phyloP scores from a whole-genome alignment of 169 alveolate species.

The Cytauxzoon felis region DNA sequence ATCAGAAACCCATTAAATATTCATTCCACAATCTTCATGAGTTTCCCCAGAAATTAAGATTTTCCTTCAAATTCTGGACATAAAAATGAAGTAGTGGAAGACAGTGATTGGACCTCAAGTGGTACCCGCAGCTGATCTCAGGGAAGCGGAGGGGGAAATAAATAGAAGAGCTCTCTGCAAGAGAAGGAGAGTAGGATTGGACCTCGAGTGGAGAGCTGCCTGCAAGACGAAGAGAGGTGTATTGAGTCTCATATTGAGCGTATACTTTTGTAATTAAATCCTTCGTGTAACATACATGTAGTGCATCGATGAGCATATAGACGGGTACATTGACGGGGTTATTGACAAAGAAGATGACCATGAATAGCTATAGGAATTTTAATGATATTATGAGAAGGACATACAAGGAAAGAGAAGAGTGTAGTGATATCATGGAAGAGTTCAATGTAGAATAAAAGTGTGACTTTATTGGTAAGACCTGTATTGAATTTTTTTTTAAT shows the following conservation, averaged over 20 bases:
- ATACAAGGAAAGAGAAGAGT: conserved; percentile 45
- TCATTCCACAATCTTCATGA: too few relatives aligned
- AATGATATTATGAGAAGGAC: conserved; percentile 18
- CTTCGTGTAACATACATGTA: conserved; percentile 70
- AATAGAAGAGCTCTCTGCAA: too few relatives aligned
- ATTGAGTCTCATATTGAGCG: conserved; percentile 9
- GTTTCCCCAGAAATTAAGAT: too few relatives aligned
- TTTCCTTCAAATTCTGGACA: too few relatives aligned
- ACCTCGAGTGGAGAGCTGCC: too few relatives aligned
- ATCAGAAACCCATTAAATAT: too few relatives aligned
- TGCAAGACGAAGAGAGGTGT: too few relatives aligned
- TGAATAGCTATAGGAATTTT: conserved; percentile 20
- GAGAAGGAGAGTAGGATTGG: too few relatives aligned
- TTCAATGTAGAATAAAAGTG: conserved; percentile 66
- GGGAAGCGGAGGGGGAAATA: too few relatives aligned
- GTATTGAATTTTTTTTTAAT: background rate
- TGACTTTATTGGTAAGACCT: conserved; percentile 67
- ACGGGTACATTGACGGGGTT: conserved; percentile 81
- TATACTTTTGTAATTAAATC: conserved; percentile 47
- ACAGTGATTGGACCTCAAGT: too few relatives aligned
- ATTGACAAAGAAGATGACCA: conserved; percentile 71
- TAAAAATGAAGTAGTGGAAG: too few relatives aligned
- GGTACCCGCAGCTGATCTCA: too few relatives aligned
- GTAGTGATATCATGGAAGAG: conserved; percentile 64
- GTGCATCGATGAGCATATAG: conserved; percentile 81